A percentile compares a stretch with the other conserved stretches of the same genome.
Conservation (phyloP, 139 green algal species). For the Monoraphidium neglectum region DNA sequence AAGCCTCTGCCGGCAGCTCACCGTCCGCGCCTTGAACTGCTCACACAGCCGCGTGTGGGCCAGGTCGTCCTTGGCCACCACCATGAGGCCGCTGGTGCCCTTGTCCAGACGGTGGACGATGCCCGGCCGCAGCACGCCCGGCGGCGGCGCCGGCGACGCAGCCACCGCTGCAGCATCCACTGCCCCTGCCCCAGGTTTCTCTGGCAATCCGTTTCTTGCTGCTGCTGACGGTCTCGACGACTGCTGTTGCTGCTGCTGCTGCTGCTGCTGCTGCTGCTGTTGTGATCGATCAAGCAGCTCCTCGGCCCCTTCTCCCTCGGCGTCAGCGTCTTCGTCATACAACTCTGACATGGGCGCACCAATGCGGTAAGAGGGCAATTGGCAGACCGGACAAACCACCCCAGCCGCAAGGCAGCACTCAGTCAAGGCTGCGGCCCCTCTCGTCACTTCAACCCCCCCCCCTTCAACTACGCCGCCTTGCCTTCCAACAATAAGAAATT, state of each 20-base stretch:
- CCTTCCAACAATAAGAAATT: neutral
- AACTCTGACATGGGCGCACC: too few relatives aligned
- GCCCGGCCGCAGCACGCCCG: constrained; percentile 77
- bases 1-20: too few relatives aligned
- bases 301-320: neutral
- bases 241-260: constrained; percentile 6
- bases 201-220: neutral
- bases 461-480: too few relatives aligned
- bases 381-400: too few relatives aligned
- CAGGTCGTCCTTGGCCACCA: constrained; percentile 87
- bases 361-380: too few relatives aligned
- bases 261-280: too few relatives aligned
- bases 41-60: constrained; percentile 49
- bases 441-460: too few relatives aligned
- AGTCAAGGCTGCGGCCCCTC: too few relatives aligned
- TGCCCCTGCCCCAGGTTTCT: constrained; percentile 2
- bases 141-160: too few relatives aligned
- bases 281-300: too few relatives aligned
- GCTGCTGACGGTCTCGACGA: neutral
- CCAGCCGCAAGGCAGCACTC: too few relatives aligned
- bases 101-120: constrained; percentile 98
- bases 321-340: neutral
- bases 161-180: constrained; percentile 7
- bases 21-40: constrained; percentile 89
- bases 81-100: constrained; percentile 90